Evolutionary conservation across 2,329 filamentous ascomycete genomes (phyloP).

Genomic region (Blastomyces emzantsi): DNA sequence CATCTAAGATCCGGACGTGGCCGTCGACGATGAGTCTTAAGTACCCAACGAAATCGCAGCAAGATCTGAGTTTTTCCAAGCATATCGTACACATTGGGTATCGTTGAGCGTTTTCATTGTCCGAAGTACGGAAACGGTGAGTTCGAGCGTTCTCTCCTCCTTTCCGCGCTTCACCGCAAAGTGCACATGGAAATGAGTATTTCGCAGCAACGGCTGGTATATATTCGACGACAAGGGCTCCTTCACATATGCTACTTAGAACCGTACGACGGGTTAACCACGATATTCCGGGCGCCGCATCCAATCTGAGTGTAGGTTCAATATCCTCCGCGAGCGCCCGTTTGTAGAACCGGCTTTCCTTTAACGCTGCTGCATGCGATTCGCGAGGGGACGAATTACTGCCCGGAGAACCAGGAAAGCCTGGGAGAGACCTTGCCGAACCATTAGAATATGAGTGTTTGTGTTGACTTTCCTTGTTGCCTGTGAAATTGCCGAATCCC

Average conservation of each 20-base stretch:
- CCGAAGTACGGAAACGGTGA: slow-evolving; percentile 81
- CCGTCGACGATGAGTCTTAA: slow-evolving; percentile 86
- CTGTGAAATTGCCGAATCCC: slow-evolving; percentile 41
- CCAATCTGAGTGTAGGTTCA: slow-evolving; percentile 83
- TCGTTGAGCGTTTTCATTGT: slow-evolving; percentile 74
- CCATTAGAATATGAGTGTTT: slow-evolving; percentile 42
- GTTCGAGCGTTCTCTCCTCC: slow-evolving; percentile 63
- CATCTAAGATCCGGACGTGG: slow-evolving; percentile 74
- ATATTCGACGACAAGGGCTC: slow-evolving; percentile 81
- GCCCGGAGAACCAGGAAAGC: slow-evolving; percentile 39
- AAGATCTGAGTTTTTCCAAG: slow-evolving; percentile 69
- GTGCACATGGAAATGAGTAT: slow-evolving; percentile 60
- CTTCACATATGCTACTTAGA: slow-evolving; percentile 71
- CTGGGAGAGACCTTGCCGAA: slow-evolving; percentile 51
- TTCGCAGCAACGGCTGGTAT: slow-evolving; percentile 52
- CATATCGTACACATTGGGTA: slow-evolving; percentile 90
- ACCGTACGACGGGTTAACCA: slow-evolving; percentile 88
- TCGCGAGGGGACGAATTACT: slow-evolving; percentile 34
- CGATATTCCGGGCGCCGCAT: slow-evolving; percentile 80
- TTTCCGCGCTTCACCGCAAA: slow-evolving; percentile 77
- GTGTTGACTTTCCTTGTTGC: slow-evolving; percentile 30
- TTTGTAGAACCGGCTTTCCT: slow-evolving; percentile 93
- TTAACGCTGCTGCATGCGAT: slow-evolving; percentile 51
- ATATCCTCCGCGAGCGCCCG: slow-evolving; percentile 81
- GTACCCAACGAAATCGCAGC: slow-evolving; percentile 89